Conservation (phyloP, 164 flowering plant species). For the Platanus orientalis region DNA sequence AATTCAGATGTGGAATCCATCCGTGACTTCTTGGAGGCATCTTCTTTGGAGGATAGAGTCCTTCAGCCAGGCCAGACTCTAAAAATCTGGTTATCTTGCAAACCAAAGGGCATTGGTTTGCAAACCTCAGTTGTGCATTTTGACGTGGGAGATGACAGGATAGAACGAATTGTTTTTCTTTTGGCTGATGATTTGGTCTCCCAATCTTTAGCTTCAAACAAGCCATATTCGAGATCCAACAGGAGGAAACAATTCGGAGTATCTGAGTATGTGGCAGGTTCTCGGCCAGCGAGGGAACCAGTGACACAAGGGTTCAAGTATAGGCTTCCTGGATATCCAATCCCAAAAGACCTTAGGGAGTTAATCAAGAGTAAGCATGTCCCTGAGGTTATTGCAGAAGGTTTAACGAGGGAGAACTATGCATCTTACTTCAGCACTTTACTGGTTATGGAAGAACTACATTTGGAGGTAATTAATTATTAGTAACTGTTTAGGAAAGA, state of each 20-base stretch:
- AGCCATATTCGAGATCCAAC: conserved; percentile 46
- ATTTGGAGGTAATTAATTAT: conserved; percentile 58
- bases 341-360: conserved; percentile 52
- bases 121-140: conserved; percentile 67
- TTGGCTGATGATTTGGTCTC: conserved; percentile 79
- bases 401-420: conserved; percentile 51
- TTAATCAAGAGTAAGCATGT: conserved; percentile 43
- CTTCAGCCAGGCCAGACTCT: conserved; percentile 58
- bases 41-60: conserved; percentile 60
- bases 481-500: neutral
- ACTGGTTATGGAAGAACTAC: conserved; percentile 76
- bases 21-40: conserved; percentile 41
- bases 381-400: conserved; percentile 53
- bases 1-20: conserved; percentile 34
- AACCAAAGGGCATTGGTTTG: conserved; percentile 70
- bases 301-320: conserved; percentile 17
- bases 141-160: conserved; percentile 51
- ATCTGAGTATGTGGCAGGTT: conserved; percentile 37
- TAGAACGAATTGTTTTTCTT: conserved; percentile 70
- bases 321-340: conserved; percentile 47
- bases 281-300: conserved; percentile 40
- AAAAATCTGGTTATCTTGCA: conserved; percentile 83
- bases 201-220: conserved; percentile 47
- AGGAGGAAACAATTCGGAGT: conserved; percentile 33
- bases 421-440: conserved; percentile 49